phyloP scores from a whole-genome alignment of 345 rosid species.

The Citrus unshiu region DNA sequence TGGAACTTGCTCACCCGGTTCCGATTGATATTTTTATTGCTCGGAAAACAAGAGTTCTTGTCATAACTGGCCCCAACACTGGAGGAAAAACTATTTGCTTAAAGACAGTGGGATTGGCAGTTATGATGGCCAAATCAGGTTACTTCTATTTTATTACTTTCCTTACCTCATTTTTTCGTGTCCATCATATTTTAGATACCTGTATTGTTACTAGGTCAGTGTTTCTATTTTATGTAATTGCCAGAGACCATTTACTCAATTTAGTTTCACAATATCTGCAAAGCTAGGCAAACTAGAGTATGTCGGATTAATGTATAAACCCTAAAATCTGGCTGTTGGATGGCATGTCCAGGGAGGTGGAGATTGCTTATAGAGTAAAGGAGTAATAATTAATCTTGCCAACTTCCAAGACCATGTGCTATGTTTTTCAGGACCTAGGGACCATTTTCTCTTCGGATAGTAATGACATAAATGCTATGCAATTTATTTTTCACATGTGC shows the following conservation, averaged over 20 bases:
- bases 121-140: slow-evolving; percentile 98
- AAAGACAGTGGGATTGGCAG: slow-evolving; percentile 90
- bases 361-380: background rate
- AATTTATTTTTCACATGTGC: background rate
- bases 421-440: background rate
- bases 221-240: too few species aligned
- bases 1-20: slow-evolving; percentile 58
- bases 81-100: slow-evolving; percentile 95
- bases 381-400: background rate
- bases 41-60: slow-evolving; percentile 63
- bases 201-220: too few species aligned
- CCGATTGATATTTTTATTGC: slow-evolving; percentile 75
- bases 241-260: too few species aligned
- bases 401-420: background rate
- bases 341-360: background rate
- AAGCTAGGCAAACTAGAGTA: background rate
- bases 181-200: background rate
- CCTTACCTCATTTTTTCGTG: background rate
- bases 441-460: background rate
- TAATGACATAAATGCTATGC: background rate
- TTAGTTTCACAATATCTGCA: background rate
- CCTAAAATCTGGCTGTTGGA: background rate
- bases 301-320: background rate
- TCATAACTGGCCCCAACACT: slow-evolving; percentile 94
- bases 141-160: background rate